These are phyloP conservation scores for Coniochaeta pulveracea DNA, from an alignment of 2,329 filamentous ascomycete genomes.

Conservation along the genomic window DNA sequence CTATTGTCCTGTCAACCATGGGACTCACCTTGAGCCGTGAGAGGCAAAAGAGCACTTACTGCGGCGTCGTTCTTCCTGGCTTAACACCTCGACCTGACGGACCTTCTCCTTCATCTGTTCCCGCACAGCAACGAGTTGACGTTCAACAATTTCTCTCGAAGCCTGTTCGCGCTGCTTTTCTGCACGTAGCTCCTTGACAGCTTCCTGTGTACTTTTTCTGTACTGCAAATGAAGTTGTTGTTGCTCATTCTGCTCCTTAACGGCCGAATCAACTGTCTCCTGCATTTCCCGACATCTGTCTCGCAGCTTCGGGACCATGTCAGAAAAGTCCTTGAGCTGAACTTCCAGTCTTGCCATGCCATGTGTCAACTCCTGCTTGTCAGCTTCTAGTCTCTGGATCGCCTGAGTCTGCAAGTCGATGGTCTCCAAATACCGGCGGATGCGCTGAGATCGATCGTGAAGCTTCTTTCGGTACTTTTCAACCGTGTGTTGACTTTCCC, in stretches of 20 bases:
- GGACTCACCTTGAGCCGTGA: not conserved
- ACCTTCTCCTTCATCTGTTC: conserved; percentile 16
- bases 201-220: conserved; percentile 20
- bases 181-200: conserved; percentile 21
- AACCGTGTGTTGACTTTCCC: not conserved
- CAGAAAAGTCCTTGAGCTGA: conserved; percentile 17
- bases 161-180: conserved; percentile 16
- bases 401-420: not conserved
- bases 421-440: not conserved
- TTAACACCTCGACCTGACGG: conserved; percentile 9
- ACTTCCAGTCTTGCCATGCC: conserved; percentile 9
- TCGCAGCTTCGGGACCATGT: conserved; percentile 17
- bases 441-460: not conserved
- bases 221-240: conserved; percentile 27
- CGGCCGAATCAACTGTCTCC: conserved; percentile 30
- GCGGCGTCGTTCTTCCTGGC: conserved; percentile 10
- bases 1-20: conserved; percentile 8
- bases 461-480: conserved; percentile 2
- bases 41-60: conserved; percentile 6
- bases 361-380: not conserved
- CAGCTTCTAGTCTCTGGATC: not conserved
- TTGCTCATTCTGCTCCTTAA: conserved; percentile 38
- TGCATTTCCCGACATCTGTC: conserved; percentile 24
- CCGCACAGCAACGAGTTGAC: conserved; percentile 21
- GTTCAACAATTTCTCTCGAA: conserved; percentile 15